Percentiles rank a stretch among this genome's conserved stretches.
These are phyloP conservation scores for Orbilia oligospora DNA, from an alignment of 2,329 filamentous ascomycete species.

Conservation along the genomic window DNA sequence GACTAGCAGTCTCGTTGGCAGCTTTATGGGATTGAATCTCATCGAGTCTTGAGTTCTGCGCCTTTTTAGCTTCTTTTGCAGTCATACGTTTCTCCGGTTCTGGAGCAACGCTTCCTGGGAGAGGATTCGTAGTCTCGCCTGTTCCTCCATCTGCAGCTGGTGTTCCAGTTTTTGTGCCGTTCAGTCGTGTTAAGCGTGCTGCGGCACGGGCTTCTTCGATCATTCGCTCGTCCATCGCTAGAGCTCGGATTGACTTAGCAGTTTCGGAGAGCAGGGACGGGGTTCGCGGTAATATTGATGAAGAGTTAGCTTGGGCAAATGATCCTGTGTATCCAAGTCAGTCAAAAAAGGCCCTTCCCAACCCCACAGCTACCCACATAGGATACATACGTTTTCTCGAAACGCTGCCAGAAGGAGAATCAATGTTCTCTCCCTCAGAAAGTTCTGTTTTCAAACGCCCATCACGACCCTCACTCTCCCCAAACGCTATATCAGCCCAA, in stretches of 20 bases:
- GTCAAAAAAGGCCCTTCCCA: neutral
- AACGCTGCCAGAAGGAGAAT: constrained; percentile 30
- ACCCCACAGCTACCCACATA: neutral
- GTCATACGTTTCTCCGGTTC: constrained; percentile 62
- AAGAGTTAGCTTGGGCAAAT: constrained; percentile 49
- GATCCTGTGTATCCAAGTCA: constrained; percentile 39
- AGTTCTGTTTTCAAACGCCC: constrained; percentile 36
- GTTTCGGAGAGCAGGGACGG: constrained; percentile 47
- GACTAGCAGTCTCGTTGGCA: constrained; percentile 63
- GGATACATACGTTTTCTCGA: constrained; percentile 48
- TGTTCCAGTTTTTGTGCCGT: constrained; percentile 50
- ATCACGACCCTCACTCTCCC: constrained; percentile 46
- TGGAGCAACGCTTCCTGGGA: constrained; percentile 41
- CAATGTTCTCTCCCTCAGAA: constrained; percentile 28
- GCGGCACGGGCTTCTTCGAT: constrained; percentile 57
- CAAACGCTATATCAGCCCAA: constrained; percentile 50
- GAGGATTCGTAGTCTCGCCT: constrained; percentile 34
- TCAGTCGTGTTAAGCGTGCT: constrained; percentile 34
- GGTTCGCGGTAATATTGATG: constrained; percentile 25
- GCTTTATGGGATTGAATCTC: constrained; percentile 64
- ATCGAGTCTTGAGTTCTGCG: constrained; percentile 63
- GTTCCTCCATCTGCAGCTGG: constrained; percentile 37
- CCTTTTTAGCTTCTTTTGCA: constrained; percentile 63
- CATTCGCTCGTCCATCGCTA: constrained; percentile 48
- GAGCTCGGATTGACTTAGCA: constrained; percentile 36